These are phyloP conservation scores for Acer saccharum DNA, from an alignment of 345 rosid species.

Conservation along the genomic window DNA sequence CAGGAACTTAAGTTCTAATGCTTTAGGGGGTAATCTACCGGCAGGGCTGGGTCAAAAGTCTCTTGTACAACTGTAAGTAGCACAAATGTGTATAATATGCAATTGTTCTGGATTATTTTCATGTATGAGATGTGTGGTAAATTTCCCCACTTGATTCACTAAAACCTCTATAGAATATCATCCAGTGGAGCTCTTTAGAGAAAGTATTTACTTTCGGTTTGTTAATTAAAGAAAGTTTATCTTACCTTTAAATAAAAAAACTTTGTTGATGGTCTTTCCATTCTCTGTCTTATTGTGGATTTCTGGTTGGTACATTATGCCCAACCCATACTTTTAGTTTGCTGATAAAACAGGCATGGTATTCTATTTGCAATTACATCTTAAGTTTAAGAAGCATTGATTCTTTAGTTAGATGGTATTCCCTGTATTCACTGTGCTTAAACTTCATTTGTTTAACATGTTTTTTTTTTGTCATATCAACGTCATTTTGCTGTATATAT, in stretches of 20 bases:
- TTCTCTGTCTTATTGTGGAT: not conserved
- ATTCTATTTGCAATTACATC: not conserved
- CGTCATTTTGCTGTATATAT: not conserved
- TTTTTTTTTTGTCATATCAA: not conserved
- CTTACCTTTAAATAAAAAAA: not conserved
- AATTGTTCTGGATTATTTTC: not conserved
- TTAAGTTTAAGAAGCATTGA: not conserved
- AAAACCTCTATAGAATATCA: not conserved
- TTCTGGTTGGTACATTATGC: not conserved
- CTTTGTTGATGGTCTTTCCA: not conserved
- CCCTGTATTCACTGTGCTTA: not conserved
- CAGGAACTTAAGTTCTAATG: conserved; percentile 88
- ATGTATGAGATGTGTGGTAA: not conserved
- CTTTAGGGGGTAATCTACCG: conserved; percentile 73
- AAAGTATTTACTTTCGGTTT: not conserved
- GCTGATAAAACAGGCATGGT: not conserved
- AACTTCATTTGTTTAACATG: not conserved
- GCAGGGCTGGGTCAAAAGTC: conserved; percentile 73
- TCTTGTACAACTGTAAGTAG: conserved; percentile 75
- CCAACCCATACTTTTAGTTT: not conserved
- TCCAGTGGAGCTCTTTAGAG: not conserved
- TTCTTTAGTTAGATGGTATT: not conserved
- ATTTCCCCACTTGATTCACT: not conserved
- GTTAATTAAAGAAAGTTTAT: not conserved
- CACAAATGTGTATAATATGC: not conserved